These are phyloP conservation scores for Stereocaulon alpinum DNA, from an alignment of 495 filamentous ascomycete genomes.

Conservation along the genomic window DNA sequence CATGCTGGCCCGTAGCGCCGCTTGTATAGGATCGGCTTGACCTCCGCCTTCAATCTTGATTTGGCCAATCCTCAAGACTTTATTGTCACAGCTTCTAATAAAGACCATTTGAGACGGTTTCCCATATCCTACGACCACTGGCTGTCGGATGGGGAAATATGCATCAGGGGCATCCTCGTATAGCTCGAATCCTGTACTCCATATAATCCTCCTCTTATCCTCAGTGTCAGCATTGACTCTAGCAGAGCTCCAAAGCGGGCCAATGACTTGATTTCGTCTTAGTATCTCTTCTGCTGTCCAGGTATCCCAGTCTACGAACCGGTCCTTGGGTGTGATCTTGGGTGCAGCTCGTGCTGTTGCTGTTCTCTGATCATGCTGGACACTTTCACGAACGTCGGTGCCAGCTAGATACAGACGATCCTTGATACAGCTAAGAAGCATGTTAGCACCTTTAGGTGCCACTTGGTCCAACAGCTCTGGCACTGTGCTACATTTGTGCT, in stretches of 20 bases:
- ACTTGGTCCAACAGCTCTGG: slow-evolving; percentile 32
- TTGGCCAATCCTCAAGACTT: slow-evolving; percentile 7
- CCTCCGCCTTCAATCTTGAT: slow-evolving; percentile 20
- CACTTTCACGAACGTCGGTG: background rate
- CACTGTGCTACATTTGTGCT: slow-evolving; percentile 36
- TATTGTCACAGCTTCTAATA: slow-evolving; percentile 19
- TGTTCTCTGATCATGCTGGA: slow-evolving; percentile 17
- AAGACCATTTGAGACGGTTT: slow-evolving; percentile 3
- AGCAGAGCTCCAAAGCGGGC: slow-evolving; percentile 42
- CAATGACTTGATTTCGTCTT: slow-evolving; percentile 40
- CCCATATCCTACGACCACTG: slow-evolving; percentile 12
- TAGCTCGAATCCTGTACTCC: slow-evolving; percentile 19
- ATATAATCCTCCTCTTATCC: slow-evolving; percentile 18
- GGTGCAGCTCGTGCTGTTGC: slow-evolving; percentile 29
- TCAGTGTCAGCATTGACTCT: slow-evolving; percentile 9
- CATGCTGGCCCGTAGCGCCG: slow-evolving; percentile 14
- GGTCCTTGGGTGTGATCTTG: slow-evolving; percentile 44
- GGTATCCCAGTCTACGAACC: slow-evolving; percentile 42
- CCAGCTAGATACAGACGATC: slow-evolving; percentile 46
- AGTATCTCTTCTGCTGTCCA: slow-evolving; percentile 40
- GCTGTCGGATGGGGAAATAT: slow-evolving; percentile 8
- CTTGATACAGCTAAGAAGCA: slow-evolving; percentile 52
- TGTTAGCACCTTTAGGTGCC: slow-evolving; percentile 41
- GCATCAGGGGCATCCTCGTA: background rate
- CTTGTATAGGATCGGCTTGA: slow-evolving; percentile 6